Conservation (phyloP, 2,329 filamentous ascomycete genomes). For the Leptoxyphium fumago region DNA sequence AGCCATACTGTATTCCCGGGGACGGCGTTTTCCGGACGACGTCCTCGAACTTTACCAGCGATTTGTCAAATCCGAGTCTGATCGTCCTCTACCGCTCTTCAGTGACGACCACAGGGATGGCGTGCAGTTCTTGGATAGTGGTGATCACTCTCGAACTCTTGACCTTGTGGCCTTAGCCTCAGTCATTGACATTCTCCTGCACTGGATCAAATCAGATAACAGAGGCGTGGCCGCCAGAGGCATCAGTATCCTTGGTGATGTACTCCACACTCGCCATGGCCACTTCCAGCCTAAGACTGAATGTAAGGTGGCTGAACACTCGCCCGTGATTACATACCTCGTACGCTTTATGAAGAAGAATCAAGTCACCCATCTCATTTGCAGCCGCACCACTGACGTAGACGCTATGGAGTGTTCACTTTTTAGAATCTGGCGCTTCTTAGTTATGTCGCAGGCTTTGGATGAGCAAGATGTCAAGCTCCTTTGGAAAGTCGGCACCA, state of each 20-base stretch:
- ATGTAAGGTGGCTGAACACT: too few species aligned
- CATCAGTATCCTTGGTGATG: constrained; percentile 29
- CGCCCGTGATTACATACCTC: constrained; percentile 41
- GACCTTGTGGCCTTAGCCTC: background rate
- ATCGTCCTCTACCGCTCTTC: constrained; percentile 4
- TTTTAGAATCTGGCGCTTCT: constrained; percentile 56
- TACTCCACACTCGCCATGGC: too few species aligned
- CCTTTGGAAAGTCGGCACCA: constrained; percentile 62
- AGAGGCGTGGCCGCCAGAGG: background rate
- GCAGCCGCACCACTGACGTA: constrained; percentile 59
- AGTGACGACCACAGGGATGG: background rate
- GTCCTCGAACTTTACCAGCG: constrained; percentile 8
- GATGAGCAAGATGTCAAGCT: constrained; percentile 56
- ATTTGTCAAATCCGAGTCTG: constrained; percentile 7
- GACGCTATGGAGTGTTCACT: constrained; percentile 44
- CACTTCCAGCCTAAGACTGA: too few species aligned
- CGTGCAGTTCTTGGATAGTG: background rate
- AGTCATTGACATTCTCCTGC: background rate
- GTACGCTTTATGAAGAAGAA: constrained; percentile 54
- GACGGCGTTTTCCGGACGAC: constrained; percentile 1
- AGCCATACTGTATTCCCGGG: constrained; percentile 2
- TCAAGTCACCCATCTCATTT: constrained; percentile 68
- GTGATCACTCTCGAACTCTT: background rate
- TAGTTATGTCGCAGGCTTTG: constrained; percentile 66
- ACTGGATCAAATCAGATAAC: background rate